Conservation (phyloP, 148 eudicot genomes). For the Rhododendron ovatum region DNA sequence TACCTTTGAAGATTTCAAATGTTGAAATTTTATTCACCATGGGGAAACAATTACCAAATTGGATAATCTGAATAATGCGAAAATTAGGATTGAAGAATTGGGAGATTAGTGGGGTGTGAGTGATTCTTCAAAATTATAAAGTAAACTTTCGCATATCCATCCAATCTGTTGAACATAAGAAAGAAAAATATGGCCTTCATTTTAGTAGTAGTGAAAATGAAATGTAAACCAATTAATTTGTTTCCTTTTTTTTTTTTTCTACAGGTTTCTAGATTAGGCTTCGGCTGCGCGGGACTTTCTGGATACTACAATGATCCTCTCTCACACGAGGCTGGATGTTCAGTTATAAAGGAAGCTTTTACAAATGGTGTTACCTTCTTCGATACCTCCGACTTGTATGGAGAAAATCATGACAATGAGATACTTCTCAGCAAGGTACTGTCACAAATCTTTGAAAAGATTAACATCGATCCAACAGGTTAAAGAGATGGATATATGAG, state of each 20-base stretch:
- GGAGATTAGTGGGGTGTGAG: background rate
- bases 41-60: background rate
- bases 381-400: constrained; percentile 40
- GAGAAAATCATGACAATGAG: constrained; percentile 35
- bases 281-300: constrained; percentile 42
- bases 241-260: background rate
- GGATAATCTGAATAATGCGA: background rate
- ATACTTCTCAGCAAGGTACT: constrained; percentile 48
- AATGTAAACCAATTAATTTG: background rate
- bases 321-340: constrained; percentile 37
- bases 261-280: constrained; percentile 46
- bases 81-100: background rate
- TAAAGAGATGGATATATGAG: background rate
- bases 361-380: constrained; percentile 39
- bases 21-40: background rate
- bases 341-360: constrained; percentile 36
- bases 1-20: background rate
- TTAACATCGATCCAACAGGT: background rate
- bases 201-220: background rate
- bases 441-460: background rate
- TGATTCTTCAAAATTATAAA: background rate
- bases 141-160: background rate
- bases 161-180: background rate
- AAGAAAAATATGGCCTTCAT: too few species aligned
- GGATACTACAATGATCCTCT: constrained; percentile 37